These are phyloP conservation scores for Hericium erinaceus DNA, from an alignment of 768 basidiomycete species.

Conservation along the genomic window DNA sequence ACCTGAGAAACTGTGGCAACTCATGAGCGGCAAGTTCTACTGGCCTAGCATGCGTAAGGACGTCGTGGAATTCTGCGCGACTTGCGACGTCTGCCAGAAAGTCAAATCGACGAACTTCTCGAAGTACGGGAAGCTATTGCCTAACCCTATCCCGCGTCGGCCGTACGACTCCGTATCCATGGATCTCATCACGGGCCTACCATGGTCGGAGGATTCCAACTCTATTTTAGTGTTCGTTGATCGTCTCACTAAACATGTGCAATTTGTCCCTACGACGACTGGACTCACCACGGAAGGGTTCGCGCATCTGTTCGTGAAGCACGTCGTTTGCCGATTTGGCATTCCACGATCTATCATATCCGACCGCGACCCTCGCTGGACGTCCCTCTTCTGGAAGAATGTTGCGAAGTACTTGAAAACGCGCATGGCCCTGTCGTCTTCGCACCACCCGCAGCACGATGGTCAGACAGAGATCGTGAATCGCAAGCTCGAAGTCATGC, in stretches of 20 bases:
- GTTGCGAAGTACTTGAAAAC: conserved; percentile 9
- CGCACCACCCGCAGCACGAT: conserved; percentile 4
- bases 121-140: conserved; percentile 1
- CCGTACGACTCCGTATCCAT: conserved; percentile 12
- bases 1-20: conserved; percentile 1
- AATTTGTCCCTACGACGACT: conserved; percentile 19
- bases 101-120: conserved; percentile 1
- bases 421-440: background rate
- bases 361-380: conserved; percentile 6
- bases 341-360: conserved; percentile 1
- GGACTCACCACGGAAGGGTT: conserved; percentile 1
- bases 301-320: conserved; percentile 3
- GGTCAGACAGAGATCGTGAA: conserved; percentile 1
- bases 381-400: conserved; percentile 8
- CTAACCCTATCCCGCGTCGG: conserved; percentile 2
- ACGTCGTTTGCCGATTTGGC: conserved; percentile 1
- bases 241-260: conserved; percentile 21
- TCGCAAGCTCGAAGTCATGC: background rate
- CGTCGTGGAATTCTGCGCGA: background rate
- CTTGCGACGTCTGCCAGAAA: conserved; percentile 14
- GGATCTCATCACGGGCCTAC: conserved; percentile 5
- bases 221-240: conserved; percentile 13
- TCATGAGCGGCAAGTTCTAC: background rate
- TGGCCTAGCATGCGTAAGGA: conserved; percentile 7
- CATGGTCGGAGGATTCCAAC: conserved; percentile 7